phyloP scores from a whole-genome alignment of 31 red algal genomes.

The Asparagopsis taxiformis region DNA sequence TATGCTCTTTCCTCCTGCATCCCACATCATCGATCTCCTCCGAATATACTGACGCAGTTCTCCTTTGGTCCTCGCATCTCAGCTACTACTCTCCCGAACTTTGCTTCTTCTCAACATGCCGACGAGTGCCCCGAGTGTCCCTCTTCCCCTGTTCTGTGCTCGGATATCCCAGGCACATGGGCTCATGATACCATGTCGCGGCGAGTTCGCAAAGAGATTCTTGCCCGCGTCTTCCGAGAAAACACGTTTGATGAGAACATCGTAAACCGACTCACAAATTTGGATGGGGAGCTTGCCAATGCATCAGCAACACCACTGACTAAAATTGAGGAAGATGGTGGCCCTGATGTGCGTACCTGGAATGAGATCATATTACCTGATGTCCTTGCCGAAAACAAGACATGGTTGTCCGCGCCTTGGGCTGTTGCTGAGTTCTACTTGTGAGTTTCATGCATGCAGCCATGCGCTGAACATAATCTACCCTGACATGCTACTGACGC shows the following conservation, averaged over 20 bases:
- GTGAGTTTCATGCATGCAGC: conserved; percentile 24
- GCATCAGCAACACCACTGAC: conserved; percentile 47
- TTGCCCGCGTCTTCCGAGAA: conserved; percentile 84
- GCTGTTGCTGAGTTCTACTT: conserved; percentile 90
- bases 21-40: too few species aligned
- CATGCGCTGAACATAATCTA: too few species aligned
- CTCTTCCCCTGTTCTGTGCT: conserved; percentile 58
- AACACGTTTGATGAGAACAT: conserved; percentile 53
- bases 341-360: conserved; percentile 71
- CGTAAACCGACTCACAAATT: conserved; percentile 14
- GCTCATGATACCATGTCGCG: conserved; percentile 85
- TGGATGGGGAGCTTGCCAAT: conserved; percentile 51
- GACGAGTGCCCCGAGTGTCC: neutral
- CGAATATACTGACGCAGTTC: too few species aligned
- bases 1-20: too few species aligned
- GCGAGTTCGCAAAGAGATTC: conserved; percentile 77
- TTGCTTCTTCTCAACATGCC: neutral
- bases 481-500: too few species aligned
- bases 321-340: conserved; percentile 40
- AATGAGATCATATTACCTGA: conserved; percentile 40
- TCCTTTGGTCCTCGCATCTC: too few species aligned
- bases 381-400: conserved; percentile 18
- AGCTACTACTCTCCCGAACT: too few species aligned
- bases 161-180: conserved; percentile 86
- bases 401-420: conserved; percentile 95